phyloP scores from a whole-genome alignment of 371 early-diverging fungal species.

The Massospora cicadina region DNA sequence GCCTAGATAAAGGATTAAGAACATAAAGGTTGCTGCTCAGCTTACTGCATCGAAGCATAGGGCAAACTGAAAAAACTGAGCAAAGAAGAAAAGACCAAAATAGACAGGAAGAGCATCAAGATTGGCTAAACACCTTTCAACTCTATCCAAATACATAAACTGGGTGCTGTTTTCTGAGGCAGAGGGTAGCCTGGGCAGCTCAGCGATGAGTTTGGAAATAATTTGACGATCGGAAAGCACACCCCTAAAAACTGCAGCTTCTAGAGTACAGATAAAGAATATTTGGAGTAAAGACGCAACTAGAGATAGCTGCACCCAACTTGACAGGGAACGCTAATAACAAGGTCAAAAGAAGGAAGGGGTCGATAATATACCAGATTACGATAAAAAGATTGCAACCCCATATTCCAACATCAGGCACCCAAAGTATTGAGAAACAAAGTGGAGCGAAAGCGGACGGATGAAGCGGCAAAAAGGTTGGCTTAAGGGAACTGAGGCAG shows the following conservation, averaged over 20 bases:
- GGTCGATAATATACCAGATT: not conserved
- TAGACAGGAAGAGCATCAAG: constrained; percentile 19
- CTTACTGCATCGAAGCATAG: constrained; percentile 23
- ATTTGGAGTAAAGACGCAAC: constrained; percentile 19
- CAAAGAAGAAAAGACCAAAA: constrained; percentile 21
- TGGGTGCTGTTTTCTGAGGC: not conserved
- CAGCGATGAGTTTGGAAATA: constrained; percentile 11
- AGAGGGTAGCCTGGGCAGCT: not conserved
- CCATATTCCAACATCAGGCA: no score
- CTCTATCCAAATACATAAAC: not conserved
- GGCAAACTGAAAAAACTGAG: constrained; percentile 22
- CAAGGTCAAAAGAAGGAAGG: not conserved
- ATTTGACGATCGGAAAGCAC: constrained; percentile 13
- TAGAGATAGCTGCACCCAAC: constrained; percentile 15
- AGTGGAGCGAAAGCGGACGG: no score
- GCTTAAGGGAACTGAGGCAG: no score
- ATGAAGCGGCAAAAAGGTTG: no score
- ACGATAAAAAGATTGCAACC: not conserved
- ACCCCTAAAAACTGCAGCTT: constrained; percentile 16
- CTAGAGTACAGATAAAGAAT: constrained; percentile 16
- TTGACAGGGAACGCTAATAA: constrained; percentile 6
- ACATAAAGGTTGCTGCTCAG: constrained; percentile 1
- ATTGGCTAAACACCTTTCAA: constrained; percentile 11
- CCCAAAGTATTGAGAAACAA: no score
- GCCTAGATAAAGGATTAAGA: constrained; percentile 15